Percentiles rank a stretch among this genome's conserved stretches.
These are phyloP conservation scores for Calonectria henricotiae DNA, from an alignment of 2,329 filamentous ascomycete genomes.

Conservation along the genomic window DNA sequence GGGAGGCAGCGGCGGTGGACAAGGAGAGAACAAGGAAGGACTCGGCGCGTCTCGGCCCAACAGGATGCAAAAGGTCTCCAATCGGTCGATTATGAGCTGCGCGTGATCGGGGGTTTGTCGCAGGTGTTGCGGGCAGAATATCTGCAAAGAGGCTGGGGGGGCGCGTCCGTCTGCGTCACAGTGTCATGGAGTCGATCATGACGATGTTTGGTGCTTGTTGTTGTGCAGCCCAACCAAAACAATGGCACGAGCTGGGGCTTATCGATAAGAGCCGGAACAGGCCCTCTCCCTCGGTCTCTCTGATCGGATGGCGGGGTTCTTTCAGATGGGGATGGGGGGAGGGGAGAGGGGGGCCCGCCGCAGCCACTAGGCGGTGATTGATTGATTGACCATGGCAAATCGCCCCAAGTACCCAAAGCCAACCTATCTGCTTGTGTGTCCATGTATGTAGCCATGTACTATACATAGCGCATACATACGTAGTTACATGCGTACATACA, in stretches of 20 bases:
- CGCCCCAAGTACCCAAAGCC: not conserved
- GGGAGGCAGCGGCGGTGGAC: not conserved
- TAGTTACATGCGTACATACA: not conserved
- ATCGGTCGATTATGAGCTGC: not conserved
- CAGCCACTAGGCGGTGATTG: not conserved
- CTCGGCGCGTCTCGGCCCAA: slow-evolving; percentile 12
- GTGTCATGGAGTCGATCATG: slow-evolving; percentile 1
- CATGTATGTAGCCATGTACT: not conserved
- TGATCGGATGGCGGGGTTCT: slow-evolving; percentile 14
- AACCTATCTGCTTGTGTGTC: not conserved
- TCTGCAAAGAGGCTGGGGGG: not conserved
- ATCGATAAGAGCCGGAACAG: slow-evolving; percentile 5
- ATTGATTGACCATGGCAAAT: slow-evolving; percentile 4
- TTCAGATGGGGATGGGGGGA: no score
- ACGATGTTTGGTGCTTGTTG: not conserved
- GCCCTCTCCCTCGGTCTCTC: not conserved
- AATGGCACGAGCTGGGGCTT: slow-evolving; percentile 11
- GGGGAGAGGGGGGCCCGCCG: slow-evolving; percentile 2
- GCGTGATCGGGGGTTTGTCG: not conserved
- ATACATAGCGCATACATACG: not conserved
- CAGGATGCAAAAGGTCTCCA: not conserved
- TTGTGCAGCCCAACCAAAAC: slow-evolving; percentile 24
- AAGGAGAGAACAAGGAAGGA: not conserved
- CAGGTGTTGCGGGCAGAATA: not conserved
- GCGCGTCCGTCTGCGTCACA: not conserved